Base-by-base conservation (phyloP, 345 rosid species). In the Cardamine occulta region DNA sequence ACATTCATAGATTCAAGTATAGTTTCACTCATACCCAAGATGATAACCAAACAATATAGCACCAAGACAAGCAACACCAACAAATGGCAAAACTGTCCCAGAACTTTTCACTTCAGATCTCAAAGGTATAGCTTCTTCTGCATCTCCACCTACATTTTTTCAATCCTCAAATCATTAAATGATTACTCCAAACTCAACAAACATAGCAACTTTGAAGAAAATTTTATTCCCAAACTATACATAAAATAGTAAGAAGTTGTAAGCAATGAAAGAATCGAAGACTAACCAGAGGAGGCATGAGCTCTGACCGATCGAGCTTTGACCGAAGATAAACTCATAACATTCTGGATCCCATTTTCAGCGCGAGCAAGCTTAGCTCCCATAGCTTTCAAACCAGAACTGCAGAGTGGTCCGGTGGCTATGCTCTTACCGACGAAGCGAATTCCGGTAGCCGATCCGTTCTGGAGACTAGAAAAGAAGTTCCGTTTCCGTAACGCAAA, bases 41-140 rank as follows among this genome's bases (percentile, higher is more conserved):
- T 95, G 99, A 79, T 95, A 95, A 77, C 99, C 99, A 83, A 95
- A 93, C 80, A 90, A 73, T 54, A 86, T 86, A 80, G 99, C 98
- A 74, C 98, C 99, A 63, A 95, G 86, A 80, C 98, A 93, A 80
- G 99, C 97, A 81, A 95, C 86, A 17, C 88, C 98, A 35, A 95
- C 97, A 73, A 81, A 93, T 4, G 99, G 98, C 67, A 93, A 82
- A 68, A 95, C 97, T 0, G 84, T 83, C 44, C 98, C 98, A 2
- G 93, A 80, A 76, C 90, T 87, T 72, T 81, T 83, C n/a, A 40
- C 77, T 49, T 73, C 81, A 44, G 82, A 85, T 72, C 80, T 84
- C 53, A 86, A 44, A 32, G 87, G 91, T 13, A 79, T 5, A 65
- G 67, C 81, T 61, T 84, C 96, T 74, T 88, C 98, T 32, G 83